These are phyloP conservation scores for Chamaenerion angustifolium DNA, from an alignment of 345 rosid genomes.

Conservation along the genomic window DNA sequence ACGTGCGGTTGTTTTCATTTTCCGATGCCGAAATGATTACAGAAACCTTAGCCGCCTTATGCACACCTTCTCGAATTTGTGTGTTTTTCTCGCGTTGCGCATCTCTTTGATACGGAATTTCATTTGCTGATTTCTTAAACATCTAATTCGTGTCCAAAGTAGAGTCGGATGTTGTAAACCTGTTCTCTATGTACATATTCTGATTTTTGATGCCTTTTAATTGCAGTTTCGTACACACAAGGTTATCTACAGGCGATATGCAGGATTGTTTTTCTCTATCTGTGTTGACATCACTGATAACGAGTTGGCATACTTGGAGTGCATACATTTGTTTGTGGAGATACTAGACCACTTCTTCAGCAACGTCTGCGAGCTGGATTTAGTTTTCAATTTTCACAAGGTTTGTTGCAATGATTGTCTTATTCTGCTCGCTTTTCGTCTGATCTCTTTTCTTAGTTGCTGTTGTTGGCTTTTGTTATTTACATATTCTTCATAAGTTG, in stretches of 20 bases:
- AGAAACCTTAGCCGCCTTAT: too few species aligned
- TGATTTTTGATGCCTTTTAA: background rate
- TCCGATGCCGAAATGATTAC: background rate
- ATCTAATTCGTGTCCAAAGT: too few species aligned
- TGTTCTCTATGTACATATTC: background rate
- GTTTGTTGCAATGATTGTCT: slow-evolving; percentile 15
- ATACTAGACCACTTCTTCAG: slow-evolving; percentile 98
- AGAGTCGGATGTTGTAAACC: too few species aligned
- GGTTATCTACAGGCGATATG: slow-evolving; percentile 92
- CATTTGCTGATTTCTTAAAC: too few species aligned
- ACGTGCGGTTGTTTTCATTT: background rate
- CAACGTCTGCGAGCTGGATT: slow-evolving; percentile 94
- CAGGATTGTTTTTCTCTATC: slow-evolving; percentile 81
- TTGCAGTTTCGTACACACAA: slow-evolving; percentile 87
- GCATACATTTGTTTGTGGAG: slow-evolving; percentile 94
- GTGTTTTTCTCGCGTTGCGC: too few species aligned
- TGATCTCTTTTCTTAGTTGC: background rate
- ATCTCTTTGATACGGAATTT: too few species aligned
- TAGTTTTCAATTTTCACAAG: slow-evolving; percentile 96
- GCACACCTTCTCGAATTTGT: too few species aligned
- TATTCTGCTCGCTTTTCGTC: background rate
- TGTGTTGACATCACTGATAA: slow-evolving; percentile 97
- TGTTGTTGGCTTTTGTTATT: background rate
- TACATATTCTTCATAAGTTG: too few species aligned
- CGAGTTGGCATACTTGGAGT: slow-evolving; percentile 84